Percentiles rank a stretch among this genome's conserved stretches.
phyloP scores from a whole-genome alignment of 108 stramenopile genomes.

The Fragilariopsis cylindrus region DNA sequence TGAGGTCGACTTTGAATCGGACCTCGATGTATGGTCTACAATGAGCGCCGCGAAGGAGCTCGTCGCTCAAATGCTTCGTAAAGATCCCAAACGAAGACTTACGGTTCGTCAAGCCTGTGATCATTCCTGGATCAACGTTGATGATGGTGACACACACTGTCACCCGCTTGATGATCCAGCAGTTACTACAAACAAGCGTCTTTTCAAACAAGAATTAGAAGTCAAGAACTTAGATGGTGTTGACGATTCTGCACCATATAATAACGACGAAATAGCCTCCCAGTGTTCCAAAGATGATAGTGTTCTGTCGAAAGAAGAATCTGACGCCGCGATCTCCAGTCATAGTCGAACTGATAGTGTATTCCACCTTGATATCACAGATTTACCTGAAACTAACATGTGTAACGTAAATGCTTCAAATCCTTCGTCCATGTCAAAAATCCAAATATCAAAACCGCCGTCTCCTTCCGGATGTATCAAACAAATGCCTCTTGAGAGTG shows the following conservation, averaged over 20 bases:
- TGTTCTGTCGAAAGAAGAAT: constrained; percentile 10
- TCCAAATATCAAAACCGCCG: background rate
- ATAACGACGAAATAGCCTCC: background rate
- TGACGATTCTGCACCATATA: background rate
- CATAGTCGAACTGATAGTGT: background rate
- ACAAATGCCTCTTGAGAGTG: background rate
- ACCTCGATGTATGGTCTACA: constrained; percentile 23
- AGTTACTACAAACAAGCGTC: constrained; percentile 19
- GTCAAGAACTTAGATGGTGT: background rate
- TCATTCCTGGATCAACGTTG: constrained; percentile 77
- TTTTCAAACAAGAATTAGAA: constrained; percentile 5
- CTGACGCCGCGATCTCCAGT: background rate
- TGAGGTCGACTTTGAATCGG: constrained; percentile 42
- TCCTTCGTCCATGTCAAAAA: background rate
- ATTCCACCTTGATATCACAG: background rate
- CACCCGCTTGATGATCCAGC: constrained; percentile 83
- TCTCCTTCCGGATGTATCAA: background rate
- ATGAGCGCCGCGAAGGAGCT: constrained; percentile 69
- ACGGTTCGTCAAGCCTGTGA: constrained; percentile 72
- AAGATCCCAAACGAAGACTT: constrained; percentile 63
- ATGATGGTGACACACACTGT: constrained; percentile 86
- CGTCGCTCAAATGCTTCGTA: constrained; percentile 54
- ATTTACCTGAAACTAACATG: background rate
- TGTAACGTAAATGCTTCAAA: background rate
- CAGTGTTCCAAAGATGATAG: background rate